Evolutionary conservation across 768 basidiomycete genomes (phyloP), one percentile per base, ranked within the genome.

Genomic region (Leucocoprinus leucothites): DNA sequence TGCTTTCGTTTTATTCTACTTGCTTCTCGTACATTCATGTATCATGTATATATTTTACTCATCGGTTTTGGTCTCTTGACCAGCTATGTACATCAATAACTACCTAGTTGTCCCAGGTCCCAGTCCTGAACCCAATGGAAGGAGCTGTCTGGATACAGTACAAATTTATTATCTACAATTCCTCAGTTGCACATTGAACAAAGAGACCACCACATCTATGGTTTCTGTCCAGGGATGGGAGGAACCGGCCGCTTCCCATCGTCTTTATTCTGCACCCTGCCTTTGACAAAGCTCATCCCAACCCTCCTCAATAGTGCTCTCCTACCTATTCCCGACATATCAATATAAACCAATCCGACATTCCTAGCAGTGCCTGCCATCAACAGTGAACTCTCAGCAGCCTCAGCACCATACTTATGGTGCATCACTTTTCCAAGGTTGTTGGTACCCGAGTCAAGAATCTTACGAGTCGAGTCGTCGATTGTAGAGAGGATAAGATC

Each of bases 311-410:
- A 67, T 50, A 92, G 66, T 11, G 88, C 89, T 44, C 81, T 73
- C 54, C 87, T 73, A 8, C 87, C 89, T 35, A 92, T 81, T 0
- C 89, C 88, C 1, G 77, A 69, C 74, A 87, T 77, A 65, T 91
- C 89, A 38, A 91, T 78, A 67, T 91, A 92, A 19, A 92, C 85
- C 35, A 91, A 72, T 3, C 79, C 85, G 11, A 89, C 82, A 68
- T 91, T 91, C 57, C 81, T 74, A 31, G 84, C 85, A 0, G 85
- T 82, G 7, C 82, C 84, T 5, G 85, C 81, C 55, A 86, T 70
- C 50, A 87, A 69, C 47, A 77, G 67, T 1, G 84, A 82, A 18
- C 77, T 81, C 43, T 83, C 74, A 9, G 75, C 85, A 6, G 84
- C 86, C 48, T 86, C 82, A 0, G 78, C 64, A 2, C 89, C 89